phyloP scores from a whole-genome alignment of 805 yeast species.

The Candida railenensis region DNA sequence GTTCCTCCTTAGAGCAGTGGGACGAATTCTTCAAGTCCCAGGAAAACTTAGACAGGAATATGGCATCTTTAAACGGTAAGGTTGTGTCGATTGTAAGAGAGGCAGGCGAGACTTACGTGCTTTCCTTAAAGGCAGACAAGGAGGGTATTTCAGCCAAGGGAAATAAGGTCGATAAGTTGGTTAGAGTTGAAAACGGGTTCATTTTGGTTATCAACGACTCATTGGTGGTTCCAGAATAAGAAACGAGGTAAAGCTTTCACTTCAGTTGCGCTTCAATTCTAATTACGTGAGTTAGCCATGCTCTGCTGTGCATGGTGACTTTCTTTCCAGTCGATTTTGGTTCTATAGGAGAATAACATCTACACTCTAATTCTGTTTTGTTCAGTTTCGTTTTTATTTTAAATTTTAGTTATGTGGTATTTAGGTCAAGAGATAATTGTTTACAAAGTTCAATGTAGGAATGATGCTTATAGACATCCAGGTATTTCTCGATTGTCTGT shows the following conservation, averaged over 20 bases:
- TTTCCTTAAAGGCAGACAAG: neutral
- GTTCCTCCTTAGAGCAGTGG: neutral
- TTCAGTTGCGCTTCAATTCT: too few relatives aligned
- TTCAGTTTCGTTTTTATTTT: neutral
- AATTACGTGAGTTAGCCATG: too few relatives aligned
- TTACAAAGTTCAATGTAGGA: neutral
- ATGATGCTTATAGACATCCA: too few relatives aligned
- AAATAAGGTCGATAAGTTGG: neutral
- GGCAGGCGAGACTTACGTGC: neutral
- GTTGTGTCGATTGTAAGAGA: neutral
- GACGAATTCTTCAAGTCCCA: neutral
- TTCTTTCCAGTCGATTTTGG: neutral
- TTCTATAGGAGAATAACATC: too few relatives aligned
- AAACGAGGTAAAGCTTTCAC: too few relatives aligned
- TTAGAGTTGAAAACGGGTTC: slow-evolving; percentile 35
- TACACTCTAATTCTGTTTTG: neutral
- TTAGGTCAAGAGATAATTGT: neutral
- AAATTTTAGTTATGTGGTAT: slow-evolving; percentile 5
- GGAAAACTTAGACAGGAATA: too few relatives aligned
- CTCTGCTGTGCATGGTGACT: too few relatives aligned
- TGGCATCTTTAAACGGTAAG: neutral
- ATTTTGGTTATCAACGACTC: slow-evolving; percentile 37
- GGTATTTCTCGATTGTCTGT: neutral
- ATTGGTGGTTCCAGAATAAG: slow-evolving; percentile 23
- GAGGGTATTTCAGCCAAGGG: neutral